phyloP scores from a whole-genome alignment of 768 basidiomycete genomes.

The Phaeotremella fagi region DNA sequence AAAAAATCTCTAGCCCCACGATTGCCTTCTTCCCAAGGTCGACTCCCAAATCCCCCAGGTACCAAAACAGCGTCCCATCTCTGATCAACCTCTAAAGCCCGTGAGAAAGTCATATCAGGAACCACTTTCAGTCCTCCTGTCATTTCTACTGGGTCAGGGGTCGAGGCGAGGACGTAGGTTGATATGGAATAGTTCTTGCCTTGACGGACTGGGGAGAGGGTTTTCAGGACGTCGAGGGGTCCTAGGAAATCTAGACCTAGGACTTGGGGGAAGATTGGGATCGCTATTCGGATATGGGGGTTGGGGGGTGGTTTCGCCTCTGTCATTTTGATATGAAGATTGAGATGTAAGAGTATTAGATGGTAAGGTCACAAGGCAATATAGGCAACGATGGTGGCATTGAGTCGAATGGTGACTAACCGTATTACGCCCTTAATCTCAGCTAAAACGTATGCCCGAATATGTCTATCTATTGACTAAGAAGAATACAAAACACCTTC shows the following conservation, averaged over 20 bases:
- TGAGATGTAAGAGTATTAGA: too few relatives aligned
- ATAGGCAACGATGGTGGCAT: too few relatives aligned
- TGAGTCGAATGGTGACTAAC: too few relatives aligned
- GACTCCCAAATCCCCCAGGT: constrained; percentile 18
- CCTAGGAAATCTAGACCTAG: constrained; percentile 2
- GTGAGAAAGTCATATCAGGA: constrained; percentile 6
- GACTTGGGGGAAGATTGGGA: constrained; percentile 5
- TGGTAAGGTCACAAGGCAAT: too few relatives aligned
- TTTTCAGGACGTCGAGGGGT: constrained; percentile 1
- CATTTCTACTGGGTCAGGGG: neutral
- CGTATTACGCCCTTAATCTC: too few relatives aligned
- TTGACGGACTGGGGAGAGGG: neutral
- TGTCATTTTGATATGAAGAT: neutral
- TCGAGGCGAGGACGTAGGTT: neutral
- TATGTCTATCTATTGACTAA: too few relatives aligned
- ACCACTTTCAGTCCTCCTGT: neutral
- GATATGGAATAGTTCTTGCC: neutral
- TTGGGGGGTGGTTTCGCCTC: neutral
- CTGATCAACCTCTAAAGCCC: neutral
- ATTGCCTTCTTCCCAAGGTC: constrained; percentile 13
- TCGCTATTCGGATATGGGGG: neutral
- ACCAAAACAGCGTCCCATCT: constrained; percentile 16
- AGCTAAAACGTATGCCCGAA: too few relatives aligned
- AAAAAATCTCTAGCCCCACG: constrained; percentile 11
- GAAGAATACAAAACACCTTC: too few relatives aligned